phyloP scores from a whole-genome alignment of 2,329 filamentous ascomycete species.

The Westerdykella ornata region DNA sequence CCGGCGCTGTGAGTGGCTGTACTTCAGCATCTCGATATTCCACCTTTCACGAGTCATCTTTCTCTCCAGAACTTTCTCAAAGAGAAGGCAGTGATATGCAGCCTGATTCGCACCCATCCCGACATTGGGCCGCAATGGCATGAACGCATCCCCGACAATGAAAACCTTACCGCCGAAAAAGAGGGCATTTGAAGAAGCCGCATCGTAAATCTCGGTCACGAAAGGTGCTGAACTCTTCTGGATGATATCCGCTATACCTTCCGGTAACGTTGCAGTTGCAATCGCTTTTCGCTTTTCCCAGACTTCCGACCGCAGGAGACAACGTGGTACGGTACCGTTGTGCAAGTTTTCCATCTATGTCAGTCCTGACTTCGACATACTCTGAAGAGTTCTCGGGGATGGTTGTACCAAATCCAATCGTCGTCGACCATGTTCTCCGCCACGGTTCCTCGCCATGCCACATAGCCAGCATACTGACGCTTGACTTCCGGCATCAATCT shows the following conservation, averaged over 20 bases:
- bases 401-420: conserved; percentile 45
- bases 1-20: conserved; percentile 1
- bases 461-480: conserved; percentile 22
- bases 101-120: conserved; percentile 43
- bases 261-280: conserved; percentile 27
- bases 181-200: conserved; percentile 27
- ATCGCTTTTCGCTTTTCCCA: conserved; percentile 34
- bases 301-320: conserved; percentile 30
- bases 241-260: conserved; percentile 38
- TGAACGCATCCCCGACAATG: conserved; percentile 43
- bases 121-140: conserved; percentile 41
- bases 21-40: conserved; percentile 22
- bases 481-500: background rate
- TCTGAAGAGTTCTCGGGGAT: conserved; percentile 34
- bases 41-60: conserved; percentile 29
- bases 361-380: conserved; percentile 39
- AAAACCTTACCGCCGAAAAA: conserved; percentile 38
- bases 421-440: too few species aligned
- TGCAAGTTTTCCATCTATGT: conserved; percentile 35
- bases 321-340: conserved; percentile 39
- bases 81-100: conserved; percentile 36
- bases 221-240: conserved; percentile 38
- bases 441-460: conserved; percentile 25
- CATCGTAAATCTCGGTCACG: conserved; percentile 42
- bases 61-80: conserved; percentile 36